A percentile compares a stretch with the other conserved stretches of the same genome.
phyloP scores from a whole-genome alignment of 805 yeast species.

The Saturnispora mendoncae region DNA sequence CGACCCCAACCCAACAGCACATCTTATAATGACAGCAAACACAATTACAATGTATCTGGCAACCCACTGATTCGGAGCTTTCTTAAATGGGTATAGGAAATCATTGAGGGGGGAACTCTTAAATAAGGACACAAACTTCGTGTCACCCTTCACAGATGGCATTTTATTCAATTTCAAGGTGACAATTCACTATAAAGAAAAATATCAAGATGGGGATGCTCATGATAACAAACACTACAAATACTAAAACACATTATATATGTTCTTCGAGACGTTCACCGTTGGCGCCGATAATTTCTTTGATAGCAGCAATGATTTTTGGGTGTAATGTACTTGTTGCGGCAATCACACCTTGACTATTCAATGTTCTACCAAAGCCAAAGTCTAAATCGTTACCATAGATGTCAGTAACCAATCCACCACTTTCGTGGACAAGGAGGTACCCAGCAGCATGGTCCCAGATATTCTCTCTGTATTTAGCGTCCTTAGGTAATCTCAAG shows the following conservation, averaged over 20 bases:
- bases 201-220: too few relatives aligned
- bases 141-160: too few relatives aligned
- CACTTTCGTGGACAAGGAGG: conserved; percentile 77
- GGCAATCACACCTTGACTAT: conserved; percentile 91
- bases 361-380: conserved; percentile 73
- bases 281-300: conserved; percentile 27
- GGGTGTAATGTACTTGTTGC: conserved; percentile 44
- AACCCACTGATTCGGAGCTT: conserved; percentile 85
- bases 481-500: conserved; percentile 73
- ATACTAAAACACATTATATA: background rate
- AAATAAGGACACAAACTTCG: conserved; percentile 27
- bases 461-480: conserved; percentile 79
- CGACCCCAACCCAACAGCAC: conserved; percentile 84
- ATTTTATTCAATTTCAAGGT: too few relatives aligned
- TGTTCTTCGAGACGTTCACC: conserved; percentile 26
- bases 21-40: conserved; percentile 65
- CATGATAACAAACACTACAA: background rate
- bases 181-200: background rate
- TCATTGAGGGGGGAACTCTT: conserved; percentile 62
- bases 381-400: conserved; percentile 68
- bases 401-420: conserved; percentile 85
- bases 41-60: conserved; percentile 69
- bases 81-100: conserved; percentile 66
- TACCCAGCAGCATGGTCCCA: conserved; percentile 99
- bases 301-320: conserved; percentile 42